phyloP scores from a whole-genome alignment of 306 rosid genomes.

The Sesbania bispinosa region DNA sequence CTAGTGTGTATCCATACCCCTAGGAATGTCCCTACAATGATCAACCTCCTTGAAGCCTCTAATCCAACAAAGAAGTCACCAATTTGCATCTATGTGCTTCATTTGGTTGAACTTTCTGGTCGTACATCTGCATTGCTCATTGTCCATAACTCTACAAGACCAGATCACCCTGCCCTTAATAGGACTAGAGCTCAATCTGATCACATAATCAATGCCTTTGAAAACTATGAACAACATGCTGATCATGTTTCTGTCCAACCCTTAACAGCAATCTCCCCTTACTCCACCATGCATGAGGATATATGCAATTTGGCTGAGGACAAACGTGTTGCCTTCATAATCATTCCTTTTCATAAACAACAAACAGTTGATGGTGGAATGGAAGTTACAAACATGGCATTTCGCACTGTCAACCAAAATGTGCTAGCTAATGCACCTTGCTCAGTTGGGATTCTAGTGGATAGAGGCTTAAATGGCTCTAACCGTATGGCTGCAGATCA shows the following conservation, averaged over 20 bases:
- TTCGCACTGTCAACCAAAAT: slow-evolving; percentile 62
- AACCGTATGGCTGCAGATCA: slow-evolving; percentile 42
- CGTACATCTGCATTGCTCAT: slow-evolving; percentile 83
- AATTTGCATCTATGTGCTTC: slow-evolving; percentile 68
- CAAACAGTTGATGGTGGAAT: slow-evolving; percentile 87
- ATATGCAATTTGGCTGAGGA: slow-evolving; percentile 75
- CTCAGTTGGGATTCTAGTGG: slow-evolving; percentile 85
- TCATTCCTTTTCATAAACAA: slow-evolving; percentile 85
- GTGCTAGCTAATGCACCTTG: slow-evolving; percentile 68
- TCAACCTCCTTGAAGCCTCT: slow-evolving; percentile 77
- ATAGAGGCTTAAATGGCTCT: slow-evolving; percentile 58
- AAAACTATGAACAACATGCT: slow-evolving; percentile 64
- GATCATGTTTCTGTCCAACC: slow-evolving; percentile 57
- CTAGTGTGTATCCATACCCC: slow-evolving; percentile 77
- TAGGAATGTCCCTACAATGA: slow-evolving; percentile 73
- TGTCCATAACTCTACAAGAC: slow-evolving; percentile 52
- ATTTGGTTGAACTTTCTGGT: slow-evolving; percentile 76
- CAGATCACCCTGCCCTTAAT: slow-evolving; percentile 47
- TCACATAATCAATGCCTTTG: slow-evolving; percentile 72
- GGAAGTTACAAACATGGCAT: slow-evolving; percentile 65
- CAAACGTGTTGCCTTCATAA: slow-evolving; percentile 69
- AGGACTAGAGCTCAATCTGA: slow-evolving; percentile 76
- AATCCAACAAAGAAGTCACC: slow-evolving; percentile 75
- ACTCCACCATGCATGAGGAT: slow-evolving; percentile 90
- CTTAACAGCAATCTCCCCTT: slow-evolving; percentile 75